phyloP scores from a whole-genome alignment of 1,284 basidiomycete genomes.

The Wolfiporia cocos region DNA sequence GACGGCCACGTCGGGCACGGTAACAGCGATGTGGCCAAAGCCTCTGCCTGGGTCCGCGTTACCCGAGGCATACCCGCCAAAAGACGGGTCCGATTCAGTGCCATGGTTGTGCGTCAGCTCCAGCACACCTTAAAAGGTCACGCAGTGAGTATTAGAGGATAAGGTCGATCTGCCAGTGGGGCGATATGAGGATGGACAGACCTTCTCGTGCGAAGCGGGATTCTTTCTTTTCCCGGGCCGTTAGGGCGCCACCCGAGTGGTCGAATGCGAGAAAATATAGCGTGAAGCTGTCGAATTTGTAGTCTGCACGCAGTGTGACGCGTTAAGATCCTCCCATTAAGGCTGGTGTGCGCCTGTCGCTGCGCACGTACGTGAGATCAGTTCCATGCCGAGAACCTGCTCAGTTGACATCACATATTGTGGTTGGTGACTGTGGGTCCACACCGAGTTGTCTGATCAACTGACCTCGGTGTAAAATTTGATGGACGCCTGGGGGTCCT shows the following conservation, averaged over 20 bases:
- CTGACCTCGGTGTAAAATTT: slow-evolving; percentile 67
- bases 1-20: slow-evolving; percentile 76
- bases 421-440: neutral
- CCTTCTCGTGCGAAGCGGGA: slow-evolving; percentile 58
- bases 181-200: slow-evolving; percentile 16
- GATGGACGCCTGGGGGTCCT: slow-evolving; percentile 76
- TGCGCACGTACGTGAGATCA: slow-evolving; percentile 46
- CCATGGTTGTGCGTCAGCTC: slow-evolving; percentile 89
- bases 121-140: slow-evolving; percentile 44
- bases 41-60: slow-evolving; percentile 75
- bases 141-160: neutral
- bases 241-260: slow-evolving; percentile 42
- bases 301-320: slow-evolving; percentile 29
- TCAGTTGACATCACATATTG: neutral
- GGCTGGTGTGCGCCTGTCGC: neutral
- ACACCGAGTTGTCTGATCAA: neutral
- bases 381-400: slow-evolving; percentile 80
- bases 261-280: slow-evolving; percentile 80
- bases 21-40: slow-evolving; percentile 85
- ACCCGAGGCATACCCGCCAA: slow-evolving; percentile 76
- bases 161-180: neutral
- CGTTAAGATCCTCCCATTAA: neutral
- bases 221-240: slow-evolving; percentile 26
- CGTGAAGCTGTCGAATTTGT: slow-evolving; percentile 53
- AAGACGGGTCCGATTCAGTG: slow-evolving; percentile 72